Conservation (phyloP, 2,329 filamentous ascomycete genomes). For the Sclerotinia subarctica region DNA sequence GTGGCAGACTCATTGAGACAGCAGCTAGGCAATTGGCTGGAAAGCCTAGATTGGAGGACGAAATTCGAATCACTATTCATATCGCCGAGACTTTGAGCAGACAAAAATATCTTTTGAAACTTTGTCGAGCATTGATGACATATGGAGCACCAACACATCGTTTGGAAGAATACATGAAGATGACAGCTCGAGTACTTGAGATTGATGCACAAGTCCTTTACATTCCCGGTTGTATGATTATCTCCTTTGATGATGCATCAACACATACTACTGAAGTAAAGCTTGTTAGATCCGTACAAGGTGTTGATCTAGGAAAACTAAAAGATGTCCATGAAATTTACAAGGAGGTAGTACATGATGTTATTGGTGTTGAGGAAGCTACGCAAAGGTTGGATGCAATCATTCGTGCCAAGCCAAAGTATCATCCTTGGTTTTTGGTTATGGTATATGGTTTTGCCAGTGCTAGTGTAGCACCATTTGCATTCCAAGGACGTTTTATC, state of each 20-base stretch:
- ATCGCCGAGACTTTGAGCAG: conserved; percentile 70
- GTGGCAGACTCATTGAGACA: conserved; percentile 30
- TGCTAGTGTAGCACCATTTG: conserved; percentile 69
- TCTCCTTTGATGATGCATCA: conserved; percentile 75
- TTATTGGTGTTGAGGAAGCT: conserved; percentile 69
- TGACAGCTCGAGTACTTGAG: conserved; percentile 83
- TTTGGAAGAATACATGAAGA: conserved; percentile 86
- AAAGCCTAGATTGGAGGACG: conserved; percentile 38
- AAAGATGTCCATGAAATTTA: conserved; percentile 74
- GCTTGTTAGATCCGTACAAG: conserved; percentile 65
- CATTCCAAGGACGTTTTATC: conserved; percentile 66
- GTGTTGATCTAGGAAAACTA: conserved; percentile 70
- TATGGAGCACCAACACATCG: conserved; percentile 90
- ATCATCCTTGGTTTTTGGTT: conserved; percentile 52
- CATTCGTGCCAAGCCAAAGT: conserved; percentile 47
- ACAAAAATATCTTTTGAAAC: conserved; percentile 77
- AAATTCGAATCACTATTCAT: conserved; percentile 51
- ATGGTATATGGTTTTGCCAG: conserved; percentile 70
- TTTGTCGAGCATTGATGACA: conserved; percentile 83
- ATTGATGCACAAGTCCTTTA: conserved; percentile 90
- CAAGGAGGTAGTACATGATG: conserved; percentile 77
- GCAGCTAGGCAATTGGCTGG: conserved; percentile 29
- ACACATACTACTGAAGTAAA: conserved; percentile 81
- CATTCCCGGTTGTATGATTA: conserved; percentile 88
- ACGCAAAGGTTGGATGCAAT: conserved; percentile 58